Evolutionary conservation across 345 rosid species (phyloP).

Genomic region (Pistacia vera): DNA sequence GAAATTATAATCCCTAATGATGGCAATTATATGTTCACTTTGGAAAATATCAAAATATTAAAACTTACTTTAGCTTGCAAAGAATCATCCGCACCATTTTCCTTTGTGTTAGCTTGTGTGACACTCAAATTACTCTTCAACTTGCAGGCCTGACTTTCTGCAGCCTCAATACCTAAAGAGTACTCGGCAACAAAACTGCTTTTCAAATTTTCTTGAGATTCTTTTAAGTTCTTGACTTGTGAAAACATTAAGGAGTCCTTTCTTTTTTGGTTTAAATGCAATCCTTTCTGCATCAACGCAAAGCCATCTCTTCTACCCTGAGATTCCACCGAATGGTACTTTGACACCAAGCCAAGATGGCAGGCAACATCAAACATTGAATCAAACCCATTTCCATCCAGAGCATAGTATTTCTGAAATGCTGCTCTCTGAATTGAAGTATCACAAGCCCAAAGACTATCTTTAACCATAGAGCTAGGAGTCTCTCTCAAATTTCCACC

Average conservation of each 20-base stretch:
- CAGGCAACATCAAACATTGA: constrained; percentile 36
- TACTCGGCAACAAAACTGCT: constrained; percentile 23
- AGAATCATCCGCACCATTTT: constrained; percentile 13
- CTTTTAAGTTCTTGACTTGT: constrained; percentile 24
- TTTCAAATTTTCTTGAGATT: constrained; percentile 26
- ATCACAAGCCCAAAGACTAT: neutral
- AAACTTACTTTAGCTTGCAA: constrained; percentile 23
- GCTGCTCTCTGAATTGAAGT: neutral
- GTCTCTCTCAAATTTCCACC: constrained; percentile 10
- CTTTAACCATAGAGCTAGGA: neutral
- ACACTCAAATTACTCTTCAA: constrained; percentile 16
- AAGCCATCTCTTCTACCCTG: constrained; percentile 25
- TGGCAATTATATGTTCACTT: neutral
- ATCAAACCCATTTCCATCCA: constrained; percentile 31
- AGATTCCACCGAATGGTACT: constrained; percentile 21
- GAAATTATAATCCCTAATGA: neutral
- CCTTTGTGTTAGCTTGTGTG: constrained; percentile 8
- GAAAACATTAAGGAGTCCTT: constrained; percentile 28
- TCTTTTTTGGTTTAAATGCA: constrained; percentile 19
- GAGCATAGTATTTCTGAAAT: constrained; percentile 22
- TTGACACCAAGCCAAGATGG: constrained; percentile 34
- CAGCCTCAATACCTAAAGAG: constrained; percentile 4
- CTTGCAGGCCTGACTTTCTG: constrained; percentile 13
- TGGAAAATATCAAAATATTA: neutral
- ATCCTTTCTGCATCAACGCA: constrained; percentile 25